Evolutionary conservation across 2,329 filamentous ascomycete species (phyloP), one percentile per base, ranked within the genome.

Genomic region (Colletotrichum sp.): DNA sequence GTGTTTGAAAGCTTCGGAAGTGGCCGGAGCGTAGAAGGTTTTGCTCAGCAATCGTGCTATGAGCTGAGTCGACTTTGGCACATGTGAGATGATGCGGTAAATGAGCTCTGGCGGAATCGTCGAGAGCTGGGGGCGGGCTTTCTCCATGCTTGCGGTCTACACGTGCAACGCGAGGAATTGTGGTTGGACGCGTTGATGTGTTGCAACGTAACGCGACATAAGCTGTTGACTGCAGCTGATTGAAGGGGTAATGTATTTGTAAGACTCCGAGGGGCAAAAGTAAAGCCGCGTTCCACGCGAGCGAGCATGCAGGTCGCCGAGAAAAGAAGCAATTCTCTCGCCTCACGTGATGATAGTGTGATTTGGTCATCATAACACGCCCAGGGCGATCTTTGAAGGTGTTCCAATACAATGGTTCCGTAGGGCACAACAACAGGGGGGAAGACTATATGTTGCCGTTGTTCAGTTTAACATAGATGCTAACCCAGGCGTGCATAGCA

Each of bases 1-100:
- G 15, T 66, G 63, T 26, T n/a, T 66, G 63, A 66, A 66, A 28
- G 63, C 61, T 64, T 64, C 61, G 61, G 34, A 34, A 13, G 61
- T 64, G 1, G 61, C 61, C 1, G 32, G 16, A 26, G 12, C 0
- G n/a, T 39, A 39, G 34, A 21, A 64, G 8, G 18, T 8, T 21
- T 39, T 64, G 32, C 61, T 64, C 7, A 39, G 18, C n/a, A 64
- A 34, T 21, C 61, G 61, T 24, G 30, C n/a, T 39, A n/a, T 15
- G 16, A 64, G 36, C 21, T 39, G 18, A 15, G 30, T 64, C 24
- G 30, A 15, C 5, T 16, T 9, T 26, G 61, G 12, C 12, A 9
- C 8, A 24, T 43, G 13, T 13, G 61, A 64, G 34, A 64, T 39
- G 21, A 64, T 39, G 32, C 21, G 61, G 4, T 24, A 26, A 21